A percentile compares a stretch with the other conserved stretches of the same genome.
Evolutionary conservation across 805 yeast genomes (phyloP).

Genomic region (Ogataea pini): DNA sequence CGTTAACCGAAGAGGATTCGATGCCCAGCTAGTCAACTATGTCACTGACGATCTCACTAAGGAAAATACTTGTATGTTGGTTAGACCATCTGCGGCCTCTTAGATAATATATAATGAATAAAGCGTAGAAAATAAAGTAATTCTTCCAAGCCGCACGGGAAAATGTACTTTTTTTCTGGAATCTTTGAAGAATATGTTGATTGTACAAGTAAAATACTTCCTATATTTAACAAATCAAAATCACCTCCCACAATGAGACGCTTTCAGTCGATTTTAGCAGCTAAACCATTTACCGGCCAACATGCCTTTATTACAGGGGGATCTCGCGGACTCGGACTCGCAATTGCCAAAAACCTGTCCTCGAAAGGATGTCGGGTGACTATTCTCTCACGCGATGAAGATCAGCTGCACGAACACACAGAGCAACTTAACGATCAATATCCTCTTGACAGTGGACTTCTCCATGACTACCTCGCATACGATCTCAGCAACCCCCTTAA

Average conservation of each 20-base stretch:
- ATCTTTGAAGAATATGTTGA: too few species aligned
- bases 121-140: too few species aligned
- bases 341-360: constrained; percentile 54
- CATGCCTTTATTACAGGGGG: constrained; percentile 66
- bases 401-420: constrained; percentile 34
- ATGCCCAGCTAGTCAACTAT: constrained; percentile 58
- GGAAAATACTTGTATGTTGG: constrained; percentile 52
- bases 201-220: too few species aligned
- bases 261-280: background rate
- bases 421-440: constrained; percentile 17
- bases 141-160: constrained; percentile 4
- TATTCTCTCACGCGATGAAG: constrained; percentile 50
- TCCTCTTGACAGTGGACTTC: constrained; percentile 16
- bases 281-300: constrained; percentile 17
- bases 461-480: constrained; percentile 36
- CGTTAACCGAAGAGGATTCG: constrained; percentile 40
- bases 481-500: constrained; percentile 34
- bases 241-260: constrained; percentile 4
- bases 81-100: constrained; percentile 8
- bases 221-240: too few species aligned
- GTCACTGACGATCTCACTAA: constrained; percentile 57
- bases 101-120: too few species aligned
- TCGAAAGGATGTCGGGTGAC: constrained; percentile 52
- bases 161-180: background rate
- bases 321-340: constrained; percentile 65